Conservation (phyloP, 148 eudicot genomes). For the Cornus florida region DNA sequence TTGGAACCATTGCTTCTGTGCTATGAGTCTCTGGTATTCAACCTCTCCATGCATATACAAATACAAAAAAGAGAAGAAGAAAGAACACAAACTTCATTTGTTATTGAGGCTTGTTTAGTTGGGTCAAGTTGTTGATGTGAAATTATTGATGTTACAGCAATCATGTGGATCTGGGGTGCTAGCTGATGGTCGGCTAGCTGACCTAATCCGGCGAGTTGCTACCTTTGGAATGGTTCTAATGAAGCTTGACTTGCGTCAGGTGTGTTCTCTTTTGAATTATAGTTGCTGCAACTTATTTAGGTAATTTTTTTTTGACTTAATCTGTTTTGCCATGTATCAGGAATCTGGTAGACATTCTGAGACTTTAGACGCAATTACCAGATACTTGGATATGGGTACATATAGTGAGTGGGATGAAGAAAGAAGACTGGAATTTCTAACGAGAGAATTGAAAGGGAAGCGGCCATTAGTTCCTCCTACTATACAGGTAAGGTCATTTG, state of each 20-base stretch:
- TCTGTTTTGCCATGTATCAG: constrained; percentile 29
- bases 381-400: constrained; percentile 72
- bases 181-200: constrained; percentile 92
- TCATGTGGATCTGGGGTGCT: constrained; percentile 81
- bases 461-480: constrained; percentile 76
- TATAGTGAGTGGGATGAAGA: constrained; percentile 90
- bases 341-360: constrained; percentile 89
- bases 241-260: constrained; percentile 97
- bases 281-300: background rate
- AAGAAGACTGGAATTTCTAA: constrained; percentile 72
- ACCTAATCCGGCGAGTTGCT: constrained; percentile 83
- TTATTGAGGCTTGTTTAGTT: background rate
- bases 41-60: background rate
- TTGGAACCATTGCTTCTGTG: constrained; percentile 79
- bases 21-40: constrained; percentile 81
- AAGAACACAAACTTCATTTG: constrained; percentile 6
- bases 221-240: constrained; percentile 86
- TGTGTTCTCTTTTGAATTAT: constrained; percentile 27
- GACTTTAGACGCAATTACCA: constrained; percentile 79
- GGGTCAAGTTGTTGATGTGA: constrained; percentile 3
- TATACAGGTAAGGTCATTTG: constrained; percentile 50
- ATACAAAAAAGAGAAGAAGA: background rate
- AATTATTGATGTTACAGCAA: constrained; percentile 48
- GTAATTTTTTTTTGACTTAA: constrained; percentile 2
- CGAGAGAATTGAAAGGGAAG: constrained; percentile 85